phyloP scores from a whole-genome alignment of 2,329 filamentous ascomycete genomes.

The Leptodontidium sp. region DNA sequence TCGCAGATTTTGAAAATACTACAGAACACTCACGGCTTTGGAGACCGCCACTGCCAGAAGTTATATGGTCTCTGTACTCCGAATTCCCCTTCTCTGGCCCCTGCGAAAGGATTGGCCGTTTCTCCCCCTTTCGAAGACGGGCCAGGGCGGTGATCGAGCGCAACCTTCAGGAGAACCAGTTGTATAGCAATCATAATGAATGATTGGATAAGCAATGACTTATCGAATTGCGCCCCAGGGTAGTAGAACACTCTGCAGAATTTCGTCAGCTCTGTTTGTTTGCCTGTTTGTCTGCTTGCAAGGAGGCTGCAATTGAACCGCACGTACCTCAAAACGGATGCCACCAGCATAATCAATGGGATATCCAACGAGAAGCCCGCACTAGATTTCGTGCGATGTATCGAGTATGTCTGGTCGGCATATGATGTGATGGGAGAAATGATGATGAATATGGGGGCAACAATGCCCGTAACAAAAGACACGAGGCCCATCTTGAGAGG shows the following conservation, averaged over 20 bases:
- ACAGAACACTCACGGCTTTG: constrained; percentile 62
- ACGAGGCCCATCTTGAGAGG: constrained; percentile 43
- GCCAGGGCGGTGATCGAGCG: constrained; percentile 70
- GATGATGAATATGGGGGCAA: constrained; percentile 70
- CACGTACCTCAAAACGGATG: constrained; percentile 67
- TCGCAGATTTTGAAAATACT: not conserved
- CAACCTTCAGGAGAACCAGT: constrained; percentile 69
- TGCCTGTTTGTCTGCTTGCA: not conserved
- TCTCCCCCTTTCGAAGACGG: constrained; percentile 68
- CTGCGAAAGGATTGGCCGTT: constrained; percentile 68
- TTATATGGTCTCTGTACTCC: constrained; percentile 69
- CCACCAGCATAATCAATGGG: constrained; percentile 75
- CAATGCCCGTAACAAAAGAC: constrained; percentile 57
- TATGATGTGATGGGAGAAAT: constrained; percentile 71
- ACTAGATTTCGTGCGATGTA: constrained; percentile 70
- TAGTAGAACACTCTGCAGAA: constrained; percentile 71
- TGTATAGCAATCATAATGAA: constrained; percentile 72
- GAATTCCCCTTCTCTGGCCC: constrained; percentile 41
- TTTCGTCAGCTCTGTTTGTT: constrained; percentile 25
- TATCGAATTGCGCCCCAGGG: constrained; percentile 71
- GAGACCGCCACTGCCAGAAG: constrained; percentile 84
- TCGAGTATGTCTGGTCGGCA: constrained; percentile 70
- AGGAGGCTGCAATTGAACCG: constrained; percentile 28
- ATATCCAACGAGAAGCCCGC: constrained; percentile 76
- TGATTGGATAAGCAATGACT: constrained; percentile 69